These are phyloP conservation scores for Sporothrix variecibatus DNA, from an alignment of 2,329 filamentous ascomycete genomes.

Conservation along the genomic window DNA sequence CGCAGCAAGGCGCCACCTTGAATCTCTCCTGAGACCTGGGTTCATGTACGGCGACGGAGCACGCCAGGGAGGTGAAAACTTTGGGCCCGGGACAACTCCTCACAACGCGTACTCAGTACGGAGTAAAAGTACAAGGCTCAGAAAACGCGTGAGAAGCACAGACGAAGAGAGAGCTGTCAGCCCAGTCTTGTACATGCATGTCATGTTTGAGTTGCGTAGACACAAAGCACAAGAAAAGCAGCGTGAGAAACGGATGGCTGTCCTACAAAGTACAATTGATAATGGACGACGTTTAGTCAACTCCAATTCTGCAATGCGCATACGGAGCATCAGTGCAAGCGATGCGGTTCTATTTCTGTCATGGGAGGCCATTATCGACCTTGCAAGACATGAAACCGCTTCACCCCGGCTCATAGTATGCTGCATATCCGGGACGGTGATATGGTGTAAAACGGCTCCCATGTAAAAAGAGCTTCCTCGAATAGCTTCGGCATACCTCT, in stretches of 20 bases:
- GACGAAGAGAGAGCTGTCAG: neutral
- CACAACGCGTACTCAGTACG: neutral
- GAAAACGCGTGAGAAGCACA: slow-evolving; percentile 14
- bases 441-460: neutral
- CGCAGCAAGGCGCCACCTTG: neutral
- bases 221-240: neutral
- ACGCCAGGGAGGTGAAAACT: slow-evolving; percentile 17
- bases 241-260: neutral
- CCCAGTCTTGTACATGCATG: neutral
- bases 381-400: neutral
- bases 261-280: neutral
- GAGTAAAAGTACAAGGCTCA: neutral
- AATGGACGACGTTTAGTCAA: too few relatives aligned
- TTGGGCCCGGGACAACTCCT: neutral
- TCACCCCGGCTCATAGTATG: neutral
- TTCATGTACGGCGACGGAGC: slow-evolving; percentile 10
- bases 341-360: neutral
- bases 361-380: neutral
- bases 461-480: neutral
- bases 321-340: too few relatives aligned
- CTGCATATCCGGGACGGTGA: neutral
- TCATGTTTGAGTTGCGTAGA: neutral
- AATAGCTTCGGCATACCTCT: neutral
- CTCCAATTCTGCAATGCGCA: too few relatives aligned
- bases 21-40: slow-evolving; percentile 1